Percentiles rank a stretch among this genome's conserved stretches.
These are phyloP conservation scores for Diutina pseudorugosa DNA, from an alignment of 1,139 yeast species.

Conservation along the genomic window DNA sequence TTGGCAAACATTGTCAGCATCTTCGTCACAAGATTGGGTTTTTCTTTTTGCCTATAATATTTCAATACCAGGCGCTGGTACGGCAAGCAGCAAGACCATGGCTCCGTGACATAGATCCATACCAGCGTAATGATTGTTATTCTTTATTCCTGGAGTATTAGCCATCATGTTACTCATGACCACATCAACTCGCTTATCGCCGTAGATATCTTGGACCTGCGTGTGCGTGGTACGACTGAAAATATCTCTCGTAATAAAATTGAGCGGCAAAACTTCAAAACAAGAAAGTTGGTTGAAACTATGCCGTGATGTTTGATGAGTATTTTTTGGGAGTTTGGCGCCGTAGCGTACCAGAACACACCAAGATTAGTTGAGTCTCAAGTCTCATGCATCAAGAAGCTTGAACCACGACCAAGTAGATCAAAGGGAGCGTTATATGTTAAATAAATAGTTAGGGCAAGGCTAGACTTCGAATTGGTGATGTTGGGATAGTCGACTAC, in stretches of 20 bases:
- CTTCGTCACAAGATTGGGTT: slow-evolving; percentile 14
- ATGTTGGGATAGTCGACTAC: too few relatives aligned
- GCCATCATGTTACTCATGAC: slow-evolving; percentile 38
- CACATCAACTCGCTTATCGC: slow-evolving; percentile 15
- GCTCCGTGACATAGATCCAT: slow-evolving; percentile 35
- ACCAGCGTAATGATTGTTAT: slow-evolving; percentile 31
- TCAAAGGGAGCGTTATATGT: too few relatives aligned
- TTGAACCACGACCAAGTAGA: too few relatives aligned
- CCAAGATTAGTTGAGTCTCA: too few relatives aligned
- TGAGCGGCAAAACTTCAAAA: too few relatives aligned
- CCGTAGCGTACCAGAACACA: too few relatives aligned
- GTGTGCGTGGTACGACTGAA: slow-evolving; percentile 22
- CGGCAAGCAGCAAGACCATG: slow-evolving; percentile 16
- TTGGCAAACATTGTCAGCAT: slow-evolving; percentile 19
- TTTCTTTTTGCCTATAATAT: slow-evolving; percentile 31
- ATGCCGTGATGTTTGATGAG: too few relatives aligned
- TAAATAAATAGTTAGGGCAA: too few relatives aligned
- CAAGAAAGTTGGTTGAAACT: too few relatives aligned
- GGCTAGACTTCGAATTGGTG: too few relatives aligned
- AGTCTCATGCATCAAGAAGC: too few relatives aligned
- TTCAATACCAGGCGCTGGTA: slow-evolving; percentile 28
- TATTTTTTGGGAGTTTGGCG: too few relatives aligned
- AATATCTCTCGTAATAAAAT: slow-evolving; percentile 31
- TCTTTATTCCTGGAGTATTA: slow-evolving; percentile 31
- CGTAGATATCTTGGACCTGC: slow-evolving; percentile 15